A percentile compares a stretch with the other conserved stretches of the same genome.
These are phyloP conservation scores for Geotrichum siamense DNA, from an alignment of 1,139 yeast genomes.

Conservation along the genomic window DNA sequence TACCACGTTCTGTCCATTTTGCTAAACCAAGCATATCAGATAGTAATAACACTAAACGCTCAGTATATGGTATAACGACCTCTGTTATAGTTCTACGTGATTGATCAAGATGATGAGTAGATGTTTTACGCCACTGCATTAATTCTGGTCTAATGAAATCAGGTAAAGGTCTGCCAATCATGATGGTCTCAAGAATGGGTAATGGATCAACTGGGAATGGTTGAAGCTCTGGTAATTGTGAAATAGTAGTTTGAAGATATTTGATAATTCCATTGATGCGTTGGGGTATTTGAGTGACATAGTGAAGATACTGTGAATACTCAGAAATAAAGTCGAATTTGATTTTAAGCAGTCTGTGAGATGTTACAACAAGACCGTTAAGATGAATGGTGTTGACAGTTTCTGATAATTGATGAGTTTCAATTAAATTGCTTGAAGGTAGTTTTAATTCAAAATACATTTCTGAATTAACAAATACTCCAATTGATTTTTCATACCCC, in stretches of 20 bases:
- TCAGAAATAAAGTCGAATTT: neutral
- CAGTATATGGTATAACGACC: neutral
- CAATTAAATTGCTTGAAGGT: neutral
- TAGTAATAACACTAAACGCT: neutral
- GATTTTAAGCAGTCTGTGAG: neutral
- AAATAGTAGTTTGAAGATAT: neutral
- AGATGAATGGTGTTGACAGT: neutral
- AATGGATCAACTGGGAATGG: slow-evolving; percentile 1
- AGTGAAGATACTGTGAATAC: slow-evolving; percentile 1
- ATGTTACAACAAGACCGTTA: neutral
- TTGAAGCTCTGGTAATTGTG: neutral
- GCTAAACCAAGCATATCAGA: neutral
- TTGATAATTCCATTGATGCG: neutral
- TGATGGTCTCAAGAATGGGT: neutral
- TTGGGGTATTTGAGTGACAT: slow-evolving; percentile 2
- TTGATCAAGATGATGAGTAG: neutral
- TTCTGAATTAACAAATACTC: slow-evolving; percentile 3
- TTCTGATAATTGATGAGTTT: neutral
- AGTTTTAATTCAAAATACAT: slow-evolving; percentile 2
- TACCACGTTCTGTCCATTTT: slow-evolving; percentile 2
- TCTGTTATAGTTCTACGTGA: neutral
- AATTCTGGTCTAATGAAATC: neutral
- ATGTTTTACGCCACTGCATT: neutral
- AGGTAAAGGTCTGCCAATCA: slow-evolving; percentile 3
- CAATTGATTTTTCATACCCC: neutral